Percentiles rank a stretch among this genome's conserved stretches.
These are phyloP conservation scores for Akanthomyces uredinophilus DNA, from an alignment of 2,329 filamentous ascomycete species.

Conservation along the genomic window DNA sequence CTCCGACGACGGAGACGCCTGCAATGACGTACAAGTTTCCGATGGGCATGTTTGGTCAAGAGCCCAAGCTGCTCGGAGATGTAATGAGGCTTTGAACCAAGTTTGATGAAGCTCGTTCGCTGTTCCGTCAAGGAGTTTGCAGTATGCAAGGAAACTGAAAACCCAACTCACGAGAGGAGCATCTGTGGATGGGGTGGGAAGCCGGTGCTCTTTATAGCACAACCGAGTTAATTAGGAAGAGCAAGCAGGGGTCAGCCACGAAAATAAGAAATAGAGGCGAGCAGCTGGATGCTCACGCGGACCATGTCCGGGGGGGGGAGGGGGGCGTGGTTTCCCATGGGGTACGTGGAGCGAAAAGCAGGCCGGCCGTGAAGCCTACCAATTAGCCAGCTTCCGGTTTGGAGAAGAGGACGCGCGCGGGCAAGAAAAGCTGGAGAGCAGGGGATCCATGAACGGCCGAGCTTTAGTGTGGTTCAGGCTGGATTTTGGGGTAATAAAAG, in stretches of 20 bases:
- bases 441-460: conserved; percentile 7
- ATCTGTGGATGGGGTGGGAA: neutral
- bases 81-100: neutral
- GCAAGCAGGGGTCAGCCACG: neutral
- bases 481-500: neutral
- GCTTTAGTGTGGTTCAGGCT: neutral
- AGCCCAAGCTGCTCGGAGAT: neutral
- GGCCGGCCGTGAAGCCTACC: neutral
- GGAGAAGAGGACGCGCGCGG: conserved; percentile 6
- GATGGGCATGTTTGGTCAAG: conserved; percentile 24
- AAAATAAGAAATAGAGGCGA: neutral
- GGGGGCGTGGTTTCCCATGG: neutral
- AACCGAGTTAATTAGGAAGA: neutral
- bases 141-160: neutral
- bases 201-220: neutral
- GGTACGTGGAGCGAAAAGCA: neutral
- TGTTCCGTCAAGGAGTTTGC: conserved; percentile 2
- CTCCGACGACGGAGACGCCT: conserved; percentile 33
- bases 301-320: neutral
- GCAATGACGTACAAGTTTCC: conserved; percentile 34
- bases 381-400: neutral
- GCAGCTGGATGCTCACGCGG: neutral
- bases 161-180: neutral
- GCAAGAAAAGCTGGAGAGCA: neutral
- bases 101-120: neutral